phyloP scores from a whole-genome alignment of 2,329 filamentous ascomycete genomes.

The Plectosphaerella sp. region DNA sequence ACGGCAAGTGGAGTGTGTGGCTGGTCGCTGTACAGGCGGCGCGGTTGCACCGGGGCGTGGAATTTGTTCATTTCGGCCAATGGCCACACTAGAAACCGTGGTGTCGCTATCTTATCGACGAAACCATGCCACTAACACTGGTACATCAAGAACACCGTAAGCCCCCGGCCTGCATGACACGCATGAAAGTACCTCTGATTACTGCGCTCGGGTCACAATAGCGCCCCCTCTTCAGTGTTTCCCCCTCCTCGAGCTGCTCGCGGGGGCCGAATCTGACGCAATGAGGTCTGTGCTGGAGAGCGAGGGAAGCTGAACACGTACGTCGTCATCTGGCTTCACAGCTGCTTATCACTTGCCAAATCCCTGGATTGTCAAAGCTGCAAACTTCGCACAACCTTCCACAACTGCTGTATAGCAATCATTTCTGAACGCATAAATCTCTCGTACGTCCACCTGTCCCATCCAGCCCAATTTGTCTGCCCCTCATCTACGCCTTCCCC shows the following conservation, averaged over 20 bases:
- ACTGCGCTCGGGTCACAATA: not conserved
- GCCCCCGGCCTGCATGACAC: too few relatives aligned
- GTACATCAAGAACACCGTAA: not conserved
- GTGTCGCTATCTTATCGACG: not conserved
- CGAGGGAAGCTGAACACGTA: constrained; percentile 11
- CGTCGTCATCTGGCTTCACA: constrained; percentile 10
- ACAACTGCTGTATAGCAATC: not conserved
- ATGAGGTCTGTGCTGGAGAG: not conserved
- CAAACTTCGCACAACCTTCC: not conserved
- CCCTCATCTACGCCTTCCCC: not conserved
- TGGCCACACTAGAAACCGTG: not conserved
- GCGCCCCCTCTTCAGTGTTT: not conserved
- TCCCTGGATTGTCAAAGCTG: not conserved
- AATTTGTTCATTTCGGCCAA: not conserved
- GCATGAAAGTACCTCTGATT: not conserved
- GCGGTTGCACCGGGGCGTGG: not conserved
- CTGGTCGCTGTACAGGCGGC: not conserved
- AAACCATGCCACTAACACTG: not conserved
- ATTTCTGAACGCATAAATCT: not conserved
- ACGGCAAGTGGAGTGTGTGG: not conserved
- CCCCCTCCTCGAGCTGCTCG: not conserved
- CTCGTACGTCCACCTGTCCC: not conserved
- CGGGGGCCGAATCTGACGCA: constrained; percentile 10
- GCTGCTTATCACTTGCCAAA: constrained; percentile 9
- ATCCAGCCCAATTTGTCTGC: not conserved